phyloP scores from a whole-genome alignment of 805 yeast genomes.

The Candida arabinofermentans region DNA sequence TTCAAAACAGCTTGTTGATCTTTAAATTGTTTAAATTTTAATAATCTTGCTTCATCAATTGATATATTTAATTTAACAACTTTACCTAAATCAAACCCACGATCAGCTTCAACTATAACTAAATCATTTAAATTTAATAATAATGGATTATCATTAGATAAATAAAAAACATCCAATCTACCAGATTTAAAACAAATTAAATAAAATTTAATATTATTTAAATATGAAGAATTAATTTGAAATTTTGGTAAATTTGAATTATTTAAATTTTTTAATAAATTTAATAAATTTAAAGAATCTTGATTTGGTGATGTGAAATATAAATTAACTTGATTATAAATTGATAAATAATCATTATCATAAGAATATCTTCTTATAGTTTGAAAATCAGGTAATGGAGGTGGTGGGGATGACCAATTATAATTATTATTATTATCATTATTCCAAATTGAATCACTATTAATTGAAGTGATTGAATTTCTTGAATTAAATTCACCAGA shows the following conservation, averaged over 20 bases:
- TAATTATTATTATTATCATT: conserved; percentile 8
- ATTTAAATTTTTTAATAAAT: conserved; percentile 20
- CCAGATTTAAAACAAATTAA: conserved; percentile 77
- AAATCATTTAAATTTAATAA: conserved; percentile 52
- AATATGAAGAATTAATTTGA: conserved; percentile 26
- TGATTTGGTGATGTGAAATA: conserved; percentile 27
- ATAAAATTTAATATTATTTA: conserved; percentile 40
- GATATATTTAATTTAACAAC: conserved; percentile 55
- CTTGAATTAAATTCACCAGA: conserved; percentile 21
- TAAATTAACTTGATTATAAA: conserved; percentile 22
- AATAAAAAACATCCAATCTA: conserved; percentile 70
- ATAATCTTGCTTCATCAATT: conserved; percentile 60
- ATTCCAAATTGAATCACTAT: conserved; percentile 16
- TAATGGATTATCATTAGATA: conserved; percentile 37
- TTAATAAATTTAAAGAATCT: conserved; percentile 23
- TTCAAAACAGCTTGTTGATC: conserved; percentile 66
- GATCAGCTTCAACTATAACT: conserved; percentile 80
- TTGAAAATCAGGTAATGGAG: conserved; percentile 22
- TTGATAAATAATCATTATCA: conserved; percentile 26
- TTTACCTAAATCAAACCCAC: conserved; percentile 75
- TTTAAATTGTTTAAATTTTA: conserved; percentile 62
- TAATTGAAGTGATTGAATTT: conserved; percentile 10
- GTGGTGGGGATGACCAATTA: conserved; percentile 21
- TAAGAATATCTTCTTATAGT: conserved; percentile 25
- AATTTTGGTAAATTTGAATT: conserved; percentile 29